Conservation (phyloP, 2,329 filamentous ascomycete genomes). For the Sporothrix protearum region DNA sequence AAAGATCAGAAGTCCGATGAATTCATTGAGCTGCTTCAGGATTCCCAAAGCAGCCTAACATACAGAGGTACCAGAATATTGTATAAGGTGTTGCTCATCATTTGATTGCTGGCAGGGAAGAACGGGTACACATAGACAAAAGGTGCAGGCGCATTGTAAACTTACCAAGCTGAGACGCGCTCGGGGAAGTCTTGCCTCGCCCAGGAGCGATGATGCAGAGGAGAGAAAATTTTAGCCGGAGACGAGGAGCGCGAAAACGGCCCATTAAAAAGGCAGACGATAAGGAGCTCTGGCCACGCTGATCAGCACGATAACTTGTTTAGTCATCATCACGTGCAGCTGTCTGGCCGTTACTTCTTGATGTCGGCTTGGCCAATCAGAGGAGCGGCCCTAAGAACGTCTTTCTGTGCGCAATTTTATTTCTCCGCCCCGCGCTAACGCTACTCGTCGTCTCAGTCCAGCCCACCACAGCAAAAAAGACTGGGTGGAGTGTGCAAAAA, state of each 20-base stretch:
- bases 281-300: neutral
- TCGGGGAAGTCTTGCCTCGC: neutral
- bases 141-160: neutral
- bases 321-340: constrained; percentile 8
- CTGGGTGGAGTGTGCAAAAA: constrained; percentile 7
- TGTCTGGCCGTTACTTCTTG: neutral
- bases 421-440: constrained; percentile 5
- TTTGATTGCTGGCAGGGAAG: constrained; percentile 31
- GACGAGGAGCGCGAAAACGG: neutral
- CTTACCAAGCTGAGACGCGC: constrained; percentile 16
- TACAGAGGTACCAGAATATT: constrained; percentile 98
- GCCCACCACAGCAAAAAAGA: constrained; percentile 8
- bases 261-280: constrained; percentile 11
- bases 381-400: neutral
- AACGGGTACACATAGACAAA: neutral
- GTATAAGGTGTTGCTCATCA: constrained; percentile 69
- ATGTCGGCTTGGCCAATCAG: neutral
- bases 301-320: neutral
- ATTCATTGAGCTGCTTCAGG: constrained; percentile 63
- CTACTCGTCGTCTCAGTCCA: neutral
- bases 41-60: constrained; percentile 60
- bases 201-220: neutral
- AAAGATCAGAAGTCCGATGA: constrained; percentile 75
- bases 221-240: constrained; percentile 4
- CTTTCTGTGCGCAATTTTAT: neutral